These are phyloP conservation scores for Diaporthe nobilis DNA, from an alignment of 2,329 filamentous ascomycete genomes.

Conservation along the genomic window DNA sequence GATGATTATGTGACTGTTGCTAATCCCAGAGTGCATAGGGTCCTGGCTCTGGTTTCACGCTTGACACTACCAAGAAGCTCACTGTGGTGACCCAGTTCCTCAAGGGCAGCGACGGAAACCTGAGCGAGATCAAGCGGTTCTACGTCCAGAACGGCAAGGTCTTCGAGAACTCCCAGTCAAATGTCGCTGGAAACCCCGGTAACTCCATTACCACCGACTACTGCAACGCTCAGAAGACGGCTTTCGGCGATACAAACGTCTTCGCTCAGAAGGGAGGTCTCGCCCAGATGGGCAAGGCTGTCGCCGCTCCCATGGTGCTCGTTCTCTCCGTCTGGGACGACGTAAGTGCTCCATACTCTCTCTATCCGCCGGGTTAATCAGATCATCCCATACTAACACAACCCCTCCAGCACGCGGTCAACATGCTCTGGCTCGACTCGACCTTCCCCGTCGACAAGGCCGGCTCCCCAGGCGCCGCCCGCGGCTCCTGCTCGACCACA, in stretches of 20 bases:
- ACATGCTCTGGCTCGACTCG: constrained; percentile 75
- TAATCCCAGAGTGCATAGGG: neutral
- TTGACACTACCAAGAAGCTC: constrained; percentile 70
- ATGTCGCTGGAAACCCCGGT: constrained; percentile 47
- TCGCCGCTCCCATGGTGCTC: constrained; percentile 71
- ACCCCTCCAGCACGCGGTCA: constrained; percentile 60
- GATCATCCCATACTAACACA: neutral
- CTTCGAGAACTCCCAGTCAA: constrained; percentile 63
- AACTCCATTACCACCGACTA: constrained; percentile 65
- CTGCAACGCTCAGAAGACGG: constrained; percentile 68
- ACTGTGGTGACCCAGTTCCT: constrained; percentile 76
- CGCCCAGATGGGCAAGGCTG: constrained; percentile 65
- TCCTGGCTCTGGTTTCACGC: constrained; percentile 64
- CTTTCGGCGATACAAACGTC: constrained; percentile 65
- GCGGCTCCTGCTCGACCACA: constrained; percentile 58
- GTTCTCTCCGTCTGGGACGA: constrained; percentile 75
- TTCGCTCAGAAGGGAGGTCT: constrained; percentile 69
- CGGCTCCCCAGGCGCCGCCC: constrained; percentile 60
- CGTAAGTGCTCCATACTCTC: constrained; percentile 32
- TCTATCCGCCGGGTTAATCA: no score
- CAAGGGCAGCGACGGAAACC: constrained; percentile 44
- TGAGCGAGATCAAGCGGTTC: constrained; percentile 68
- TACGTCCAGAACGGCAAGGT: constrained; percentile 72
- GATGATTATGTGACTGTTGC: neutral
- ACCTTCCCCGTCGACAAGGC: constrained; percentile 62